Percentiles rank a stretch among this genome's conserved stretches.
Evolutionary conservation across 2,329 filamentous ascomycete species (phyloP).

Genomic region (Microcyclosporella mali): DNA sequence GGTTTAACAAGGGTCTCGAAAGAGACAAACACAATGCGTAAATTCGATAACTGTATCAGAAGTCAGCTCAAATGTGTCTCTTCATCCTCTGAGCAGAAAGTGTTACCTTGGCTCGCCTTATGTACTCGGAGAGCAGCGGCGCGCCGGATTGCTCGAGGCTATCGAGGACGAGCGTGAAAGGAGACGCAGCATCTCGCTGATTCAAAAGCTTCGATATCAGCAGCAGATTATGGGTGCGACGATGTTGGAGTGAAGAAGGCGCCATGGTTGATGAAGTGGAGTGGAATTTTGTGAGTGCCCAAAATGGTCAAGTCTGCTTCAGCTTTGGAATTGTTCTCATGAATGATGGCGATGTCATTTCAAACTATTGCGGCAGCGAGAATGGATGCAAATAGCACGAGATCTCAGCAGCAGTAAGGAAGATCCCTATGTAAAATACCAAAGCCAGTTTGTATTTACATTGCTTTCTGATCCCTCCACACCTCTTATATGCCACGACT

Average conservation of each 20-base stretch:
- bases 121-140: slow-evolving; percentile 66
- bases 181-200: slow-evolving; percentile 71
- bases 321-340: neutral
- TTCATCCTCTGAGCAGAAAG: neutral
- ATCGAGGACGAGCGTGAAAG: slow-evolving; percentile 80
- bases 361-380: neutral
- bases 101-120: slow-evolving; percentile 63
- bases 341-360: neutral
- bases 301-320: neutral
- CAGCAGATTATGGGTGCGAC: slow-evolving; percentile 76
- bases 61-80: slow-evolving; percentile 12
- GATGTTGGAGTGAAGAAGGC: slow-evolving; percentile 55
- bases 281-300: neutral
- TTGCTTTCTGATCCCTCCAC: too few species aligned
- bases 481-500: too few species aligned
- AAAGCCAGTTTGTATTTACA: too few species aligned
- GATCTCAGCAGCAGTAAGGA: too few species aligned
- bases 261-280: slow-evolving; percentile 42
- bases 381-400: too few species aligned
- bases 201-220: slow-evolving; percentile 77
- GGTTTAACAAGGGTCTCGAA: slow-evolving; percentile 67
- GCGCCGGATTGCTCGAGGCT: slow-evolving; percentile 73
- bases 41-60: slow-evolving; percentile 51
- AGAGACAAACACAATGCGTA: slow-evolving; percentile 68
- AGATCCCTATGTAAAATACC: too few species aligned